phyloP scores from a whole-genome alignment of 306 rosid genomes.

The Gleditsia sinensis region DNA sequence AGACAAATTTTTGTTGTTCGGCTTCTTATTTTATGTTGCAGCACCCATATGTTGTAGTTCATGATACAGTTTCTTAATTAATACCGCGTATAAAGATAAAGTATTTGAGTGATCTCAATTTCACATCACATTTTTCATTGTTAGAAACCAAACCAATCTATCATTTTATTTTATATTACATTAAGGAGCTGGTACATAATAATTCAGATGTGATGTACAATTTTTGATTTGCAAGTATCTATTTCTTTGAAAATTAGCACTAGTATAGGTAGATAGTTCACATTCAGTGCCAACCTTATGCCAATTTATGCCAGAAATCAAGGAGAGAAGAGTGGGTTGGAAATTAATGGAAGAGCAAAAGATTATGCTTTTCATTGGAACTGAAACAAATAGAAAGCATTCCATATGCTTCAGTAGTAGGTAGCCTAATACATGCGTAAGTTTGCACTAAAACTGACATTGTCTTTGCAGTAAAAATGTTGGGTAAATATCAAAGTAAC shows the following conservation, averaged over 20 bases:
- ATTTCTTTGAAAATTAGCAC: not conserved
- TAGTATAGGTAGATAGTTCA: not conserved
- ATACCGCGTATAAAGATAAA: not conserved
- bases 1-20: not conserved
- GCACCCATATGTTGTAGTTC: not conserved
- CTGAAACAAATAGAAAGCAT: too few species aligned
- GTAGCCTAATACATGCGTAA: too few species aligned
- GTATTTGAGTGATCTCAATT: not conserved
- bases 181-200: not conserved
- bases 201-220: not conserved
- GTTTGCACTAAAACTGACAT: too few species aligned
- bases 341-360: not conserved
- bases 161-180: not conserved
- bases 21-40: not conserved
- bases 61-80: not conserved
- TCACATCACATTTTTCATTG: not conserved
- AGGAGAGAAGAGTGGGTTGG: slow-evolving; percentile 36
- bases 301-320: slow-evolving; percentile 36
- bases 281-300: not conserved
- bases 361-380: not conserved
- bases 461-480: too few species aligned
- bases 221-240: not conserved
- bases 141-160: not conserved
- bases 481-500: too few species aligned
- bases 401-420: too few species aligned